Conservation (phyloP, 1,284 basidiomycete species). For the Cutaneotrichosporon cutaneum region DNA sequence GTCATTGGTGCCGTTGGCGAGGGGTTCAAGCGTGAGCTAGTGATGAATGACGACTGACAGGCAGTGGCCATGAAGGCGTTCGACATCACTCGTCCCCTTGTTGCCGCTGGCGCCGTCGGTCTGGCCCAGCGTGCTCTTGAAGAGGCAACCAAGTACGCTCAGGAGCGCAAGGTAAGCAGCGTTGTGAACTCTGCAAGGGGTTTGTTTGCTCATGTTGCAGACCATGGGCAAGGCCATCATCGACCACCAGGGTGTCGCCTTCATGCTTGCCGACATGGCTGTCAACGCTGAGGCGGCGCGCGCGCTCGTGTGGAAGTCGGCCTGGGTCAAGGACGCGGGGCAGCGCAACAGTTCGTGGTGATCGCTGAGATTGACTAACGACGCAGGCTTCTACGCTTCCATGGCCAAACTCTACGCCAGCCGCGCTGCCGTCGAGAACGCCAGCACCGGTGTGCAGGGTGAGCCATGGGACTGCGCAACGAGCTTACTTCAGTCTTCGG, state of each 20-base stretch:
- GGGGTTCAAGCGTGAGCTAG: conserved; percentile 55
- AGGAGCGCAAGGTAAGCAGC: conserved; percentile 53
- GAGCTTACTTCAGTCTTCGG: conserved; percentile 41
- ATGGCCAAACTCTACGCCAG: conserved; percentile 59
- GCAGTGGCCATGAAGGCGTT: conserved; percentile 57
- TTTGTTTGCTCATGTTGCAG: conserved; percentile 30
- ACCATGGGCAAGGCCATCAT: conserved; percentile 61
- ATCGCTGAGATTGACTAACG: conserved; percentile 3
- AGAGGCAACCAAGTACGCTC: conserved; percentile 59
- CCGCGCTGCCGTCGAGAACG: conserved; percentile 54
- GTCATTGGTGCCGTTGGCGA: conserved; percentile 58
- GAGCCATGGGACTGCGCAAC: not conserved
- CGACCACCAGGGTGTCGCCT: conserved; percentile 59
- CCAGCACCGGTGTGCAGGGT: conserved; percentile 56
- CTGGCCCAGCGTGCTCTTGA: conserved; percentile 58
- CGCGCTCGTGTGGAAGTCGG: conserved; percentile 57
- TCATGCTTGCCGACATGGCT: conserved; percentile 62
- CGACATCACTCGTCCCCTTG: conserved; percentile 57
- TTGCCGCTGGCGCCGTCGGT: conserved; percentile 59
- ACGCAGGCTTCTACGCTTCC: conserved; percentile 57
- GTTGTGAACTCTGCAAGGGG: not conserved
- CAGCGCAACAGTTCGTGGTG: conserved; percentile 53
- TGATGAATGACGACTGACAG: not conserved
- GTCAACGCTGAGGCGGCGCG: conserved; percentile 56
- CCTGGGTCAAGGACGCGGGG: conserved; percentile 57